These are phyloP conservation scores for Dothideomycetes sp. DNA, from an alignment of 2,329 filamentous ascomycete species.

Conservation along the genomic window DNA sequence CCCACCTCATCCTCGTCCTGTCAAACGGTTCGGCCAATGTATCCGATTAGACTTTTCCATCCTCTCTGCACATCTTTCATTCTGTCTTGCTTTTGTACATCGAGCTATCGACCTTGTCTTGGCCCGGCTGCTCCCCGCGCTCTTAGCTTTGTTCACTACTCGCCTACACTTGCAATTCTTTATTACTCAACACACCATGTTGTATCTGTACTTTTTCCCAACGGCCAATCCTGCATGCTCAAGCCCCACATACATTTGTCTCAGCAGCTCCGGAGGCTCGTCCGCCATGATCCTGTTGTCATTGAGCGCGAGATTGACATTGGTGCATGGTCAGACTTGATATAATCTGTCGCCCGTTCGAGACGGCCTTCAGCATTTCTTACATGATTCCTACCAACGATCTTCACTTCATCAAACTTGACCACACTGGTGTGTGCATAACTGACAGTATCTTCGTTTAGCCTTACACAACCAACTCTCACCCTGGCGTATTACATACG, in stretches of 20 bases:
- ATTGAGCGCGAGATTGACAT: too few relatives aligned
- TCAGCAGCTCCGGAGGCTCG: not conserved
- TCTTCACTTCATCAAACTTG: not conserved
- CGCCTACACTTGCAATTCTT: not conserved
- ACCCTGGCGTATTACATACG: conserved; percentile 4
- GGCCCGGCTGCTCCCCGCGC: conserved; percentile 10
- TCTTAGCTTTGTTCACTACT: conserved; percentile 4
- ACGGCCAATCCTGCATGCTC: not conserved
- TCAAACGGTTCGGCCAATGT: not conserved
- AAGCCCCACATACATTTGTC: not conserved
- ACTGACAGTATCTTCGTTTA: conserved; percentile 2
- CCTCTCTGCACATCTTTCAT: conserved; percentile 6
- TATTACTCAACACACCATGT: conserved; percentile 5
- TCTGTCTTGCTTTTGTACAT: conserved; percentile 1
- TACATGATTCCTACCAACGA: not conserved
- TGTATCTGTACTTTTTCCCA: conserved; percentile 11
- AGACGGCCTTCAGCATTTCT: not conserved
- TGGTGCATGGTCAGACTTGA: too few relatives aligned
- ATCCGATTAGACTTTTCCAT: conserved; percentile 4
- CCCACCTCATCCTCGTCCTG: too few relatives aligned
- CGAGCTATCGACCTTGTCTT: conserved; percentile 8
- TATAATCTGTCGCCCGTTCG: too few relatives aligned
- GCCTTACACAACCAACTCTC: conserved; percentile 7
- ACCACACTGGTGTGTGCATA: not conserved
- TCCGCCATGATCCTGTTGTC: too few relatives aligned